Evolutionary conservation across 1,284 basidiomycete genomes (phyloP).

Genomic region (Cerrena zonata): DNA sequence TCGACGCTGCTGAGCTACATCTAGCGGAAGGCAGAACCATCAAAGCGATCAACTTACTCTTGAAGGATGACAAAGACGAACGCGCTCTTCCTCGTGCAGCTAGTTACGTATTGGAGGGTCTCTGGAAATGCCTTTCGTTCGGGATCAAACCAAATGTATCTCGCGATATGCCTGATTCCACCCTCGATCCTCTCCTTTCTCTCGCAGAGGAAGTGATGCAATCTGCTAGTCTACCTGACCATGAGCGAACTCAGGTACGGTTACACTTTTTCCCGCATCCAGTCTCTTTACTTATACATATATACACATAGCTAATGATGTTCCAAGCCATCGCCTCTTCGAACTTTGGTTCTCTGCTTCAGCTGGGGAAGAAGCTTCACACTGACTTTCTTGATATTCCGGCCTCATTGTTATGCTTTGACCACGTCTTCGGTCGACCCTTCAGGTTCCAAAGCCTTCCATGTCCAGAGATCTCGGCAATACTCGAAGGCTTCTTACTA

Average conservation of each 20-base stretch:
- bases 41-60: conserved; percentile 44
- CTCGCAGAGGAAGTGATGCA: conserved; percentile 5
- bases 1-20: conserved; percentile 54
- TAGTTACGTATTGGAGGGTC: conserved; percentile 19
- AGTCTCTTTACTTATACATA: no score
- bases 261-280: neutral
- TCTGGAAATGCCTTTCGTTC: conserved; percentile 27
- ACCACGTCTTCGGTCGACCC: conserved; percentile 31
- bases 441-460: conserved; percentile 18
- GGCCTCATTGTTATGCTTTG: conserved; percentile 39
- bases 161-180: conserved; percentile 5
- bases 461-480: conserved; percentile 20
- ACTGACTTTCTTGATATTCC: conserved; percentile 20
- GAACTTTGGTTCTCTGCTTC: conserved; percentile 23
- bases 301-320: conserved; percentile 29
- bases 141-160: conserved; percentile 15
- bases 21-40: conserved; percentile 42
- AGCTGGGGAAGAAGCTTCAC: conserved; percentile 24
- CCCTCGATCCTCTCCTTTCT: conserved; percentile 12
- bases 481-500: conserved; percentile 30
- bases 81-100: conserved; percentile 17
- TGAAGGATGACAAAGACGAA: conserved; percentile 28
- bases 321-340: conserved; percentile 33
- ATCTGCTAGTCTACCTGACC: neutral
- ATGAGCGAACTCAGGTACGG: conserved; percentile 18